Evolutionary conservation across 257 asterid genomes (phyloP).

Genomic region (Plantago elongata): DNA sequence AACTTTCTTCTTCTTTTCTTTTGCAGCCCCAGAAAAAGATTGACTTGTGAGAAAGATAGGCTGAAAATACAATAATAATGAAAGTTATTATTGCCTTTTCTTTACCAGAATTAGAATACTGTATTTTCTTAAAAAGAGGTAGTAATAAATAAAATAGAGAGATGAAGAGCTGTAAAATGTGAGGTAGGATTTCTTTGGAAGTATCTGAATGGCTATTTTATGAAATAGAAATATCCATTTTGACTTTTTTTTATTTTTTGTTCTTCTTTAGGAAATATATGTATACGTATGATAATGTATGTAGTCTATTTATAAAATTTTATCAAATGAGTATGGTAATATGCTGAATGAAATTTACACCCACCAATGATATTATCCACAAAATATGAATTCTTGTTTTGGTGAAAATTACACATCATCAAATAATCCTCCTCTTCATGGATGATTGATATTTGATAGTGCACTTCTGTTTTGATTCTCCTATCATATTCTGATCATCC

Average conservation of each 20-base stretch:
- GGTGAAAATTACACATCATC: slow-evolving; percentile 11
- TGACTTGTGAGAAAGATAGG: neutral
- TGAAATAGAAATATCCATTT: slow-evolving; percentile 21
- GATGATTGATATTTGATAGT: slow-evolving; percentile 1
- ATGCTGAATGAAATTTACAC: slow-evolving; percentile 2
- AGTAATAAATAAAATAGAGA: slow-evolving; percentile 15
- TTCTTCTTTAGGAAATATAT: slow-evolving; percentile 11
- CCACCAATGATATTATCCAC: slow-evolving; percentile 9
- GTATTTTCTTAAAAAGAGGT: slow-evolving; percentile 15
- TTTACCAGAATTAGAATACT: slow-evolving; percentile 3
- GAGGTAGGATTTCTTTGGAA: slow-evolving; percentile 6
- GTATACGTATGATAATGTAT: neutral
- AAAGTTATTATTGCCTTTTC: neutral
- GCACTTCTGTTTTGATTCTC: neutral
- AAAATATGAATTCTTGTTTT: slow-evolving; percentile 13
- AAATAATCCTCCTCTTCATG: neutral
- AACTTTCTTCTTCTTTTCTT: too few relatives aligned
- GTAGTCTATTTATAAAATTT: neutral
- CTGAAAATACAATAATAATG: neutral
- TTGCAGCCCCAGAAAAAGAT: neutral
- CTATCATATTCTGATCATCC: slow-evolving; percentile 7
- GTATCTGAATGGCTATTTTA: slow-evolving; percentile 30
- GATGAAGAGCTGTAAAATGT: slow-evolving; percentile 26
- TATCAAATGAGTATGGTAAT: too few relatives aligned
- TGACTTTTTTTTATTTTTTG: slow-evolving; percentile 2